phyloP scores from a whole-genome alignment of 2,329 filamentous ascomycete species.

The Ilyonectria robusta region DNA sequence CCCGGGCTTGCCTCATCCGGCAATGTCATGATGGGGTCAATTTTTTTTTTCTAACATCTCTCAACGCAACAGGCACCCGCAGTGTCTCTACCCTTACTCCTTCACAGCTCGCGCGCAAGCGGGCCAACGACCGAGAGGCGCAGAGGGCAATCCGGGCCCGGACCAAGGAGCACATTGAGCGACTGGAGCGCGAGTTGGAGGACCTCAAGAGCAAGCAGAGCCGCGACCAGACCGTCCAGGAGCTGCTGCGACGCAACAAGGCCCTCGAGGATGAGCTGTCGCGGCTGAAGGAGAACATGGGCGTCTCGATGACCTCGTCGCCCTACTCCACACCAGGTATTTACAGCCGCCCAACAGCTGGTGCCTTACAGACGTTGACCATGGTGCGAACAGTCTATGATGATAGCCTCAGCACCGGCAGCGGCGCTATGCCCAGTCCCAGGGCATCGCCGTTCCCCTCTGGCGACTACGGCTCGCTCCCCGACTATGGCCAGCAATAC shows the following conservation, averaged over 20 bases:
- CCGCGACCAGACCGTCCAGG: conserved; percentile 66
- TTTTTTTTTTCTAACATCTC: conserved; percentile 6
- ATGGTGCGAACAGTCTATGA: conserved; percentile 54
- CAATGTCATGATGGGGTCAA: background rate
- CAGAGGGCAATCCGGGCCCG: conserved; percentile 89
- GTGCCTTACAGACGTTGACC: background rate
- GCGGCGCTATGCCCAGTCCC: conserved; percentile 59
- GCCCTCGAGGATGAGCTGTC: conserved; percentile 68
- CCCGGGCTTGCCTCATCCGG: conserved; percentile 11
- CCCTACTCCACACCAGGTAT: conserved; percentile 60
- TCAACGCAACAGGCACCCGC: conserved; percentile 67
- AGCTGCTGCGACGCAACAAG: conserved; percentile 66
- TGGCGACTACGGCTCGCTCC: conserved; percentile 59
- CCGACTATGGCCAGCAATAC: conserved; percentile 59
- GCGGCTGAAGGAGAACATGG: conserved; percentile 61
- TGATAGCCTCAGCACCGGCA: conserved; percentile 56
- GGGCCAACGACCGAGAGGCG: conserved; percentile 92
- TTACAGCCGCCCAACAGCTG: conserved; percentile 27
- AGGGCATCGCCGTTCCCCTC: conserved; percentile 62
- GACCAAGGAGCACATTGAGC: conserved; percentile 89
- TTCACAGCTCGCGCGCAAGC: conserved; percentile 89
- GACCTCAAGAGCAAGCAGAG: conserved; percentile 72
- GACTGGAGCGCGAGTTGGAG: conserved; percentile 80
- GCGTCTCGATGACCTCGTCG: conserved; percentile 57
- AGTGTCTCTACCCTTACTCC: conserved; percentile 91